phyloP scores from a whole-genome alignment of 1,284 basidiomycete species.

The Papiliotrema flavescens region DNA sequence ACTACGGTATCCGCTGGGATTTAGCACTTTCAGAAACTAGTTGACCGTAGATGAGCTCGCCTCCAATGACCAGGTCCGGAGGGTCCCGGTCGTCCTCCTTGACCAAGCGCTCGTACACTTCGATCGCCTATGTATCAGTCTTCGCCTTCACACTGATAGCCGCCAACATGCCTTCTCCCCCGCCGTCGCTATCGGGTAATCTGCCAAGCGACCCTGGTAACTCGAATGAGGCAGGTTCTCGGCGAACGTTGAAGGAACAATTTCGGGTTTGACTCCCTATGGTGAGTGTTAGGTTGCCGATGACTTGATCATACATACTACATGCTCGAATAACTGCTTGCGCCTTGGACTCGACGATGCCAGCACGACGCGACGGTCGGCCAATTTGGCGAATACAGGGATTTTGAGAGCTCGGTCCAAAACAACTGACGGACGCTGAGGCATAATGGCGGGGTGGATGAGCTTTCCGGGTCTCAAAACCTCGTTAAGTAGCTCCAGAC shows the following conservation, averaged over 20 bases:
- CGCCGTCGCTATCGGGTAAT: conserved; percentile 91
- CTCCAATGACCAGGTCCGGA: conserved; percentile 89
- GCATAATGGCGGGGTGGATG: neutral
- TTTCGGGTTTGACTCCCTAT: conserved; percentile 79
- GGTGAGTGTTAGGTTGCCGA: neutral
- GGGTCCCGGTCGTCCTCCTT: conserved; percentile 69
- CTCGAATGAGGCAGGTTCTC: conserved; percentile 70
- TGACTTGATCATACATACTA: neutral
- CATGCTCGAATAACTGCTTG: conserved; percentile 68
- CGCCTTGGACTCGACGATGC: conserved; percentile 83
- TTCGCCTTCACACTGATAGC: neutral
- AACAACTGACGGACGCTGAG: conserved; percentile 49
- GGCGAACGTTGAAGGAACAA: conserved; percentile 81
- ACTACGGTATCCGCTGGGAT: conserved; percentile 82
- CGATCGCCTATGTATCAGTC: conserved; percentile 58
- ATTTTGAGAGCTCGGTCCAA: conserved; percentile 67
- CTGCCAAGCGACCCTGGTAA: conserved; percentile 70
- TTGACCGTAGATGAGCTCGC: conserved; percentile 49
- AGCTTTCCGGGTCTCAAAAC: no score
- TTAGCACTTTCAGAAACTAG: neutral
- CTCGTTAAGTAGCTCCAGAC: no score
- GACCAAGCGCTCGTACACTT: conserved; percentile 85
- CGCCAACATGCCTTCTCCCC: conserved; percentile 64
- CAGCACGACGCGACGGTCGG: conserved; percentile 68
- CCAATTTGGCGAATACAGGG: conserved; percentile 67